These are phyloP conservation scores for Magnaporthiopsis poae DNA, from an alignment of 2,329 filamentous ascomycete species.

Conservation along the genomic window DNA sequence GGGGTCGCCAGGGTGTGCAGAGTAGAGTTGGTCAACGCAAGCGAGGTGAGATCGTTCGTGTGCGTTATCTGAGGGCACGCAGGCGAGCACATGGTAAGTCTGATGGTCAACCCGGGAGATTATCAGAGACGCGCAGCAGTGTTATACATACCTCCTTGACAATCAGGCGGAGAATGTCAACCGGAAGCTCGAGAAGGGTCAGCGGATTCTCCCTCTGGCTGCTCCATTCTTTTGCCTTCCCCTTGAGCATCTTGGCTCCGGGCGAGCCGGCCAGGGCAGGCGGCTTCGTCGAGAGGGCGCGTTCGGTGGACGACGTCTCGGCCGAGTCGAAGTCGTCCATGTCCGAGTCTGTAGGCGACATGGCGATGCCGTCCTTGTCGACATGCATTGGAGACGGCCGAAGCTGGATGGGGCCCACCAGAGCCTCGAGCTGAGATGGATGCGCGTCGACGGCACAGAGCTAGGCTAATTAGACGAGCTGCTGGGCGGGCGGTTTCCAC, in stretches of 20 bases:
- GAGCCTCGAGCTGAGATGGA: background rate
- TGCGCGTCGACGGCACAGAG: background rate
- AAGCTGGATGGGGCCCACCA: no score
- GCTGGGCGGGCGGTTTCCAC: slow-evolving; percentile 3
- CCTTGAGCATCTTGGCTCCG: slow-evolving; percentile 36
- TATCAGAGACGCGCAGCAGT: background rate
- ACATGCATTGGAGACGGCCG: background rate
- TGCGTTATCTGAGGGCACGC: slow-evolving; percentile 57
- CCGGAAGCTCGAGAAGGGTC: slow-evolving; percentile 61
- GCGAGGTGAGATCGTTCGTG: slow-evolving; percentile 69
- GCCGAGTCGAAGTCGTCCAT: slow-evolving; percentile 1
- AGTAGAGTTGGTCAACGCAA: slow-evolving; percentile 68
- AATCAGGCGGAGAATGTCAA: slow-evolving; percentile 69
- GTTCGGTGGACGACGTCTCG: slow-evolving; percentile 4
- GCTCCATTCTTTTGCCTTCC: slow-evolving; percentile 59
- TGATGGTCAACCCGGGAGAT: background rate
- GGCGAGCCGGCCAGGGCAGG: slow-evolving; percentile 13
- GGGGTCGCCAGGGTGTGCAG: slow-evolving; percentile 67
- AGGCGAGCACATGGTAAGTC: slow-evolving; percentile 7
- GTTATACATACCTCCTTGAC: slow-evolving; percentile 57
- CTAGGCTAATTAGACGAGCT: slow-evolving; percentile 4
- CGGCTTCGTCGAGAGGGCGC: slow-evolving; percentile 5
- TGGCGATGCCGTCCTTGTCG: slow-evolving; percentile 7
- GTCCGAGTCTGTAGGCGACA: slow-evolving; percentile 3
- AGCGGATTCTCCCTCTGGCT: slow-evolving; percentile 51